These are phyloP conservation scores for Cochlearia excelsa DNA, from an alignment of 345 rosid species.

Conservation along the genomic window DNA sequence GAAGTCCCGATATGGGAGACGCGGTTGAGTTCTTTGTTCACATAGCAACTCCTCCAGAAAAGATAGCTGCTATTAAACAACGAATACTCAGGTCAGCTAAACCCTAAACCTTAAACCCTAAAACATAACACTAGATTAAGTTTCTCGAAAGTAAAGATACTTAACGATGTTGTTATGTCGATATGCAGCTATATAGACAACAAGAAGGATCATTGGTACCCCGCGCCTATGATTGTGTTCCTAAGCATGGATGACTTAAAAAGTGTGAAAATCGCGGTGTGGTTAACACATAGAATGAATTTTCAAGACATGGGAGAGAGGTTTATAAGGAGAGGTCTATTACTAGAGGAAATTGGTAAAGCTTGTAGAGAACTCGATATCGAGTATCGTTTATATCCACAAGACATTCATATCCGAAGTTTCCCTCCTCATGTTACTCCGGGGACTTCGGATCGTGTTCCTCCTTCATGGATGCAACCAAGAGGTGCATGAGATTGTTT, in stretches of 20 bases:
- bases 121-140: not conserved
- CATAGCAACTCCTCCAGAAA: slow-evolving; percentile 39
- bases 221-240: slow-evolving; percentile 54
- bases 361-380: slow-evolving; percentile 72
- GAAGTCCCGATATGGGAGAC: slow-evolving; percentile 43
- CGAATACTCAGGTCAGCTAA: slow-evolving; percentile 34
- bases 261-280: slow-evolving; percentile 57
- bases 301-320: slow-evolving; percentile 80
- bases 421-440: slow-evolving; percentile 43
- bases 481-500: slow-evolving; percentile 4
- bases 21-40: slow-evolving; percentile 34
- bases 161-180: not conserved
- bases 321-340: slow-evolving; percentile 50
- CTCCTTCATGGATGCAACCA: slow-evolving; percentile 43
- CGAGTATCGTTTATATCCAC: slow-evolving; percentile 66
- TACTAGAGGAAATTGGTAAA: slow-evolving; percentile 71
- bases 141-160: slow-evolving; percentile 17
- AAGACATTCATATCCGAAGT: slow-evolving; percentile 50
- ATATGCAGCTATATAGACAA: slow-evolving; percentile 51
- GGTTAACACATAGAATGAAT: slow-evolving; percentile 71
- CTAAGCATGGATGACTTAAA: slow-evolving; percentile 58
- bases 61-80: slow-evolving; percentile 38
- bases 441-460: slow-evolving; percentile 38
- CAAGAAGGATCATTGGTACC: slow-evolving; percentile 78
- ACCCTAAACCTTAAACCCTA: slow-evolving; percentile 2